phyloP scores from a whole-genome alignment of 139 green algal species.

The Chlamydomonas incerta region DNA sequence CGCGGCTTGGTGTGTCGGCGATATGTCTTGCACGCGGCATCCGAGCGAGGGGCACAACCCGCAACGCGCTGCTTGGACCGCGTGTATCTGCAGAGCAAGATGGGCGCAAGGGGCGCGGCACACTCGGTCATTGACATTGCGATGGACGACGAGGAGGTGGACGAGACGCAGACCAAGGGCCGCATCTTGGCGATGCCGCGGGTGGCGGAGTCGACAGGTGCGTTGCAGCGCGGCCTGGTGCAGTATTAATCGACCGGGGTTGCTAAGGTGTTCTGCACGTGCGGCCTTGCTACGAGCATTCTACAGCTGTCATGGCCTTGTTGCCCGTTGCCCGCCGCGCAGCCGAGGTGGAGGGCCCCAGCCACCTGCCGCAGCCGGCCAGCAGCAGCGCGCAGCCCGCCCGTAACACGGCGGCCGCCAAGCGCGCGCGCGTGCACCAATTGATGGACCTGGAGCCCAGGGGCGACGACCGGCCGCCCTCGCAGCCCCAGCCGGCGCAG shows the following conservation, averaged over 20 bases:
- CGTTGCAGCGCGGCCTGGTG: neutral
- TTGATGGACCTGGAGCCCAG: neutral
- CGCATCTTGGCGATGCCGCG: neutral
- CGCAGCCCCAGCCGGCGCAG: neutral
- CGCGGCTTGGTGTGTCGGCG: neutral
- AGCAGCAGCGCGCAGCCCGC: conserved; percentile 7
- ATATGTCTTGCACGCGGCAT: neutral
- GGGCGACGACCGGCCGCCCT: neutral
- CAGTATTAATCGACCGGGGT: neutral
- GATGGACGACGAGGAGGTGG: neutral
- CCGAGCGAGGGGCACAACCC: neutral
- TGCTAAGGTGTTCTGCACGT: neutral
- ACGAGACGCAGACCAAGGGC: neutral
- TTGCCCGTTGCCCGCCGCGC: no score
- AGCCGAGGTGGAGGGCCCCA: conserved; percentile 18
- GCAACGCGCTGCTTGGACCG: no score
- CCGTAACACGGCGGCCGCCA: neutral
- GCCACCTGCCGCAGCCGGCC: neutral
- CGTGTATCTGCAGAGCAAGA: neutral
- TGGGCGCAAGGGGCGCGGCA: neutral
- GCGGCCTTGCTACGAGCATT: neutral
- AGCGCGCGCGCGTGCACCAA: neutral
- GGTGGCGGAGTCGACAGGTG: neutral
- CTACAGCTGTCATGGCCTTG: neutral
- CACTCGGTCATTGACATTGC: neutral